Base-by-base conservation (phyloP, 805 yeast genomes). In the Ogataea haglerorum region DNA sequence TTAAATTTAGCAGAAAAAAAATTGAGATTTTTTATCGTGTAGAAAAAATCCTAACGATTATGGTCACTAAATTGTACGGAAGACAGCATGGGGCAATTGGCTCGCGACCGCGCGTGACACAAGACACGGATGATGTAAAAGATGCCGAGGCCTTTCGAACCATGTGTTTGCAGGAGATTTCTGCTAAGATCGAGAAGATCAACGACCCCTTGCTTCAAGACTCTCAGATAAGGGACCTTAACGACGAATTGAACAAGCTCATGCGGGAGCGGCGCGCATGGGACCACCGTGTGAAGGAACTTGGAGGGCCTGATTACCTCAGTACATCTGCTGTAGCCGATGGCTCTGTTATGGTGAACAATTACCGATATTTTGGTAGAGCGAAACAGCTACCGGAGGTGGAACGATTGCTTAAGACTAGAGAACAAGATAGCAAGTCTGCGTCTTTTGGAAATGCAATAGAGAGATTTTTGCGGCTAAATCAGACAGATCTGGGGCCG, bases 321-420 rank as follows among this genome's bases (percentile, higher is more conserved):
- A 59, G 43, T 31, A 35, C 36, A 27, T 47, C 7, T 29, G 34
- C 21, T n/a, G 29, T 25, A n/a, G 28, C 30, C 10, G 39, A 35
- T 2, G 48, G 38, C 2, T 30, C 45, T 3, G 27, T 45, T n/a
- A 31, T 40, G 5, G 57, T 75, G 1, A 67, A 72, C 28, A 88
- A 88, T 0, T 78, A 78, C 48, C 65, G 83, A 40, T 90, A 85
- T 60, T 90, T 78, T 62, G 97, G 97, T 0, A 63, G 95, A 35
- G 95, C 96, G 0, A 70, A 76, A 38, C 91, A 87, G 31, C 63
- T 89, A 7, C 84, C 88, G 0, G 96, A 85, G 46, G 90, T 84
- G 6, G 65, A 70, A 38, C 70, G 70, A 43, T 46, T 75, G 16
- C 46, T 78, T 8, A 13, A 27, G 19, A 1, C 30, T 19, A 19